Base-by-base conservation (phyloP, 2,329 filamentous ascomycete species). In the Pseudohalonectria lignicola region DNA sequence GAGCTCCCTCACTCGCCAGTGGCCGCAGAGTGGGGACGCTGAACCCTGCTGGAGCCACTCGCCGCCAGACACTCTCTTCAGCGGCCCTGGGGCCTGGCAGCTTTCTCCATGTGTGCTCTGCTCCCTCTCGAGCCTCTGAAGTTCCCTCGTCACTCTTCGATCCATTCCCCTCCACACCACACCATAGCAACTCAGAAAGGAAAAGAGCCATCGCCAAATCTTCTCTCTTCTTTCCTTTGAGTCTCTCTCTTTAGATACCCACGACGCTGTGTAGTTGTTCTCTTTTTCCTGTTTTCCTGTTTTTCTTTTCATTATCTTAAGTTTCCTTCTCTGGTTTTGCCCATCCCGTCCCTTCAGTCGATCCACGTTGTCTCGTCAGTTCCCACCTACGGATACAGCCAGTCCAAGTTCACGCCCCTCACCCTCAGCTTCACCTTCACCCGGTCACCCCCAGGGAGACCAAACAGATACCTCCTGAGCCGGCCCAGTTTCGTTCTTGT, bases 221-320 rank as follows among this genome's bases (percentile, higher is more conserved):
- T 44, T 43, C 45, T 45, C 38, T 39, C 36, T 41, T 42, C 43
- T 46, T 49, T 41, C 44, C 40, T 38, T 29, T 42, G 38, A 34
- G 41, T 54, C 34, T 45, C 39, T 37, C 39, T 41, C 44, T 49
- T 45, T 42, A 51, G 49, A 52, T 51, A 71, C 62, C 34, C 66
- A 26, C 23, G 12, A 26, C 23, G 12, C 23, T 26, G 23, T 12
- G 23, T 48, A 42, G 46, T 46, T 47, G 43, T 46, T 43, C 42
- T 39, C 48, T 44, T 38, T 48, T 48, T 47, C 12, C 18, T 36
- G 23, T 31, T 25, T 20, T 29, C 32, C 17, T 34, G 29, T 33
- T 31, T 39, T 46, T 42, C 31, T 40, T 40, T 20, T 28, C 31
- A 26, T 37, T 19, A 31, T 40, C 39, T 20, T 28, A 20, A 26